These are phyloP conservation scores for Coniferiporia weirii DNA, from an alignment of 1,284 basidiomycete species.

Conservation along the genomic window DNA sequence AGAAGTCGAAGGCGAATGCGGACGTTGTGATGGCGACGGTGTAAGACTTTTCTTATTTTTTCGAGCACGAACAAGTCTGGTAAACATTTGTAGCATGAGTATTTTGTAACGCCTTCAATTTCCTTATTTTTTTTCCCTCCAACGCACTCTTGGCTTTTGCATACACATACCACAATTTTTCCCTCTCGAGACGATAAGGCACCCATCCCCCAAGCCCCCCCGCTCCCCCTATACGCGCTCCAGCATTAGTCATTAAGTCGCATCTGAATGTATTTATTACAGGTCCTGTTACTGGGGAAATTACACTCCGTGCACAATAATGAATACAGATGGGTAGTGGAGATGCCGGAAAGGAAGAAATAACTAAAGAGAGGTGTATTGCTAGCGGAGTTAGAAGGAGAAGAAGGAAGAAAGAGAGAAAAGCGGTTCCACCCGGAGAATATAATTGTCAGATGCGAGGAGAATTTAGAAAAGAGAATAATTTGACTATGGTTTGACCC, in stretches of 20 bases:
- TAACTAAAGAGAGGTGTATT: not conserved
- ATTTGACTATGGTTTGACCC: conserved; percentile 44
- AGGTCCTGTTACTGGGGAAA: not conserved
- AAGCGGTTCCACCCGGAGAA: not conserved
- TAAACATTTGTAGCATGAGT: too few species aligned
- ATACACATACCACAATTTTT: not conserved
- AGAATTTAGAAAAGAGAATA: not conserved
- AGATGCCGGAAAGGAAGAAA: not conserved
- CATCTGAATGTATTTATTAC: conserved; percentile 10
- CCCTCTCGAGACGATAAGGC: not conserved
- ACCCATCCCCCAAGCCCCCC: not conserved
- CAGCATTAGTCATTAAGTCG: not conserved
- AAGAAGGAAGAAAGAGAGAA: conserved; percentile 21
- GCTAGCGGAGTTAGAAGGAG: not conserved
- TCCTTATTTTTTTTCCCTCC: too few species aligned
- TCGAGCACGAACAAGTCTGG: not conserved
- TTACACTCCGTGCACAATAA: conserved; percentile 12
- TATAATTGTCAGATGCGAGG: not conserved
- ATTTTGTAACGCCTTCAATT: too few species aligned
- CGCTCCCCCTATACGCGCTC: not conserved
- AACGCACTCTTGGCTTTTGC: not conserved
- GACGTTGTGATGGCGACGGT: conserved; percentile 21
- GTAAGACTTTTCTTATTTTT: not conserved
- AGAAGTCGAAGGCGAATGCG: conserved; percentile 22
- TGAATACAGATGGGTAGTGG: conserved; percentile 8